These are phyloP conservation scores for Xylaria sp. DNA, from an alignment of 2,329 filamentous ascomycete species.

Conservation along the genomic window DNA sequence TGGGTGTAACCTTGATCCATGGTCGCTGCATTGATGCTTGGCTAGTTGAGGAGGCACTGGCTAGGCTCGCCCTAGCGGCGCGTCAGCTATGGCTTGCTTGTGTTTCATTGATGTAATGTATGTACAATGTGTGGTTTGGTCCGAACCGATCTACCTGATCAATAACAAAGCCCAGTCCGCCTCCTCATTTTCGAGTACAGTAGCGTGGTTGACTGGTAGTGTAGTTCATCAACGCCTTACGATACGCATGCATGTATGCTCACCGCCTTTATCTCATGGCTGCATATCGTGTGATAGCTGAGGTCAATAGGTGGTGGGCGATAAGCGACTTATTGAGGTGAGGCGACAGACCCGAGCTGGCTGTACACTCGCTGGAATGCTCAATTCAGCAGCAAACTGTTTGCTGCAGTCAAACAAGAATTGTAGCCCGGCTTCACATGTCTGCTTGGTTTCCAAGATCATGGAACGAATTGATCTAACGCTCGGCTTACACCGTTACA, in stretches of 20 bases:
- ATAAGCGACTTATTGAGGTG: not conserved
- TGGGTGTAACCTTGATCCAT: slow-evolving; percentile 24
- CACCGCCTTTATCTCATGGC: slow-evolving; percentile 18
- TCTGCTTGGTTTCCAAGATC: not conserved
- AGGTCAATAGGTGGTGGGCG: not conserved
- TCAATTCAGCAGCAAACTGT: slow-evolving; percentile 20
- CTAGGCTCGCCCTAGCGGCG: slow-evolving; percentile 19
- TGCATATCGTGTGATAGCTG: slow-evolving; percentile 10
- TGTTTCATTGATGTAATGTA: slow-evolving; percentile 21
- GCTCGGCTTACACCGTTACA: slow-evolving; percentile 13
- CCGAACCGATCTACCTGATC: not conserved
- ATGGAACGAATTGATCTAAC: not conserved
- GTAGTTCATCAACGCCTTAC: not conserved
- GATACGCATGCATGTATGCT: not conserved
- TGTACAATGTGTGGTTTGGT: not conserved
- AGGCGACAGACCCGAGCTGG: not conserved
- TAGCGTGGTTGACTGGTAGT: not conserved
- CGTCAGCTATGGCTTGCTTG: slow-evolving; percentile 13
- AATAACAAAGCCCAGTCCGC: not conserved
- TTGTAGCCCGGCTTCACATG: not conserved
- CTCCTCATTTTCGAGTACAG: not conserved
- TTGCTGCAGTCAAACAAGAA: slow-evolving; percentile 17
- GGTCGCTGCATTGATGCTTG: slow-evolving; percentile 5
- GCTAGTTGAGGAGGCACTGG: not conserved
- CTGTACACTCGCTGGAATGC: not conserved